Conservation (phyloP, 495 filamentous ascomycete genomes). For the Penicillium riverlandense region DNA sequence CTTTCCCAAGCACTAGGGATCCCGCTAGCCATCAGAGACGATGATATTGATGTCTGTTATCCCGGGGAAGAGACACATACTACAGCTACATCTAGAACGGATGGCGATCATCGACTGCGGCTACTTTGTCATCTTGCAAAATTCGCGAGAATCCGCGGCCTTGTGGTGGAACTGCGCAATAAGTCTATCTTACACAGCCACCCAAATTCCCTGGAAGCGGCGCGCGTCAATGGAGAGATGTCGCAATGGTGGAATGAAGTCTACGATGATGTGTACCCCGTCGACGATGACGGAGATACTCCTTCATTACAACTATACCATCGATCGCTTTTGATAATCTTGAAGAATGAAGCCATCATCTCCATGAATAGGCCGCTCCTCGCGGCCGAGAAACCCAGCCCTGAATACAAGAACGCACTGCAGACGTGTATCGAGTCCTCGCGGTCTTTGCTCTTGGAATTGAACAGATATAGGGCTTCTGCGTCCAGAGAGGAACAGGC, state of each 20-base stretch:
- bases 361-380: constrained; percentile 38
- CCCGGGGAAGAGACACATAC: constrained; percentile 30
- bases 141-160: constrained; percentile 34
- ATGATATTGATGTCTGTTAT: constrained; percentile 48
- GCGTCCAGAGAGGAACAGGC: not conserved
- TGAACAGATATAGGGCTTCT: constrained; percentile 23
- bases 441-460: constrained; percentile 27
- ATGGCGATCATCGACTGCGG: constrained; percentile 17
- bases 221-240: constrained; percentile 29
- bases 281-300: constrained; percentile 12
- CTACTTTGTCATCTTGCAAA: constrained; percentile 32
- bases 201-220: constrained; percentile 24
- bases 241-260: constrained; percentile 42
- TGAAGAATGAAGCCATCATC: constrained; percentile 38
- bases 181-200: constrained; percentile 36
- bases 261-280: constrained; percentile 33
- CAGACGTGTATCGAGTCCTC: constrained; percentile 39
- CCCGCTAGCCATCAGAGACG: constrained; percentile 42
- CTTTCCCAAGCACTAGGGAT: constrained; percentile 42
- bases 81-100: not conserved
- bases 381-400: constrained; percentile 23
- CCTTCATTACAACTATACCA: constrained; percentile 22
- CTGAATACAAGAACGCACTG: constrained; percentile 35
- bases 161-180: constrained; percentile 39
- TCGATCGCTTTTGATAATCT: constrained; percentile 25